These are phyloP conservation scores for Coniochaeta prunicola DNA, from an alignment of 2,329 filamentous ascomycete species.

Conservation along the genomic window DNA sequence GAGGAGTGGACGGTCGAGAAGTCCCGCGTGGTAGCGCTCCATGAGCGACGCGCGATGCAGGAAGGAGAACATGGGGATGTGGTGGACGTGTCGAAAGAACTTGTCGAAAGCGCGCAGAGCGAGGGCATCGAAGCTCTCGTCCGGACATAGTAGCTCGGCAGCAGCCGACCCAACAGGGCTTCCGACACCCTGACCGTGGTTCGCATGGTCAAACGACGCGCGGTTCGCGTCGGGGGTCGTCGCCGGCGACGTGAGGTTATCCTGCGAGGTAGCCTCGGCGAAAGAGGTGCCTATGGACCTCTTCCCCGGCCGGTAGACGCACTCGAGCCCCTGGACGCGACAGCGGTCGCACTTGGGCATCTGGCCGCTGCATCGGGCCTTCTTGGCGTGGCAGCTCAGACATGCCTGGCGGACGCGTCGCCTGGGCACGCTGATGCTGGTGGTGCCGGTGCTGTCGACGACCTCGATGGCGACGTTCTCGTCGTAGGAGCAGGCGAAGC, in stretches of 20 bases:
- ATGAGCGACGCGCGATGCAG: constrained; percentile 52
- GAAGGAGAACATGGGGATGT: constrained; percentile 52
- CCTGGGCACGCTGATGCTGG: constrained; percentile 38
- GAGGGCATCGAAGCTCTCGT: constrained; percentile 40
- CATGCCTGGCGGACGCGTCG: constrained; percentile 51
- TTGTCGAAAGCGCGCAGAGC: constrained; percentile 46
- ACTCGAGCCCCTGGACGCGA: constrained; percentile 45
- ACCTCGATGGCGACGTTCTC: constrained; percentile 26
- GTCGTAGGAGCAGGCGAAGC: constrained; percentile 50
- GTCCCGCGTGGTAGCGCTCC: constrained; percentile 50
- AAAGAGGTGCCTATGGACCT: constrained; percentile 19
- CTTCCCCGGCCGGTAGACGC: constrained; percentile 45
- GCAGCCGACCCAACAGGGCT: not conserved
- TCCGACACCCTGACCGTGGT: constrained; percentile 9
- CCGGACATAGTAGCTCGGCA: constrained; percentile 19
- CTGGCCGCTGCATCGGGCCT: constrained; percentile 52
- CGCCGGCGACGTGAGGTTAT: constrained; percentile 19
- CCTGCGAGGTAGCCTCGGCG: not conserved
- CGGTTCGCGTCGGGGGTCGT: constrained; percentile 4
- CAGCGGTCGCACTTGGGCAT: constrained; percentile 46
- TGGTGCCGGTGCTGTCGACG: constrained; percentile 25
- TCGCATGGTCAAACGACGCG: constrained; percentile 17
- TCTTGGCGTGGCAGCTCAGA: constrained; percentile 49
- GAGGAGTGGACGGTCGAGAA: constrained; percentile 46
- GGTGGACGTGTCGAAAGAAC: constrained; percentile 52